Evolutionary conservation across 441 rosid species (phyloP).

Genomic region (Flueggea neowawraea): DNA sequence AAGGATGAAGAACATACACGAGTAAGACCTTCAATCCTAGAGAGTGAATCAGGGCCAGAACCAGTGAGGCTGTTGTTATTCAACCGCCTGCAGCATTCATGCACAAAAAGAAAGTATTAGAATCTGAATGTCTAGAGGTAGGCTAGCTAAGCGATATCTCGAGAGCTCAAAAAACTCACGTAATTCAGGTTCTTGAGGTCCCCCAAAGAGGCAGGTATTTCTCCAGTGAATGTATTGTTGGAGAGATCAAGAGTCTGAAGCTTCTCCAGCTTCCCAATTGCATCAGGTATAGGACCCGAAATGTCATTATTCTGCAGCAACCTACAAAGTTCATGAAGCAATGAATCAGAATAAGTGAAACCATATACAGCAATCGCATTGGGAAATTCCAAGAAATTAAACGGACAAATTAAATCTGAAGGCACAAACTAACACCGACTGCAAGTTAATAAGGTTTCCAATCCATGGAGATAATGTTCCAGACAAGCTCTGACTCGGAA

Average conservation of each 20-base stretch:
- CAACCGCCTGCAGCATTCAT: constrained; percentile 55
- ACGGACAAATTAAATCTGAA: neutral
- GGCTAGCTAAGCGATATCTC: too few species aligned
- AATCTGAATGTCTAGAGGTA: neutral
- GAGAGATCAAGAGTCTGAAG: constrained; percentile 92
- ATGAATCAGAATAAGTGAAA: neutral
- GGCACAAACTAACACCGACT: constrained; percentile 68
- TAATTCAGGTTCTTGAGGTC: constrained; percentile 71
- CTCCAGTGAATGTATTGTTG: constrained; percentile 66
- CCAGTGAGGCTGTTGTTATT: constrained; percentile 91
- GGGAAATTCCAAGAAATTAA: neutral
- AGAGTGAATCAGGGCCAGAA: constrained; percentile 65
- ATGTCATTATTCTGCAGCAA: constrained; percentile 91
- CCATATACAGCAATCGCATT: neutral
- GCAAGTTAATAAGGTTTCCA: constrained; percentile 81
- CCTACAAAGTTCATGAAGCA: constrained; percentile 36
- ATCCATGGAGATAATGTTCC: constrained; percentile 81
- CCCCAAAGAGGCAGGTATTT: constrained; percentile 71
- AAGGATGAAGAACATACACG: constrained; percentile 47
- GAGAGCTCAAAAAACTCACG: constrained; percentile 36
- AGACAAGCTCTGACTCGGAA: constrained; percentile 96
- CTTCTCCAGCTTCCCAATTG: constrained; percentile 74
- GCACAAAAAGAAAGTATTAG: constrained; percentile 16
- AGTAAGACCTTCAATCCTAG: constrained; percentile 71
- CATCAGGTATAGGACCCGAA: constrained; percentile 68